Evolutionary conservation across 495 filamentous ascomycete species (phyloP).

Genomic region (Aspergillus carlsbadensis): DNA sequence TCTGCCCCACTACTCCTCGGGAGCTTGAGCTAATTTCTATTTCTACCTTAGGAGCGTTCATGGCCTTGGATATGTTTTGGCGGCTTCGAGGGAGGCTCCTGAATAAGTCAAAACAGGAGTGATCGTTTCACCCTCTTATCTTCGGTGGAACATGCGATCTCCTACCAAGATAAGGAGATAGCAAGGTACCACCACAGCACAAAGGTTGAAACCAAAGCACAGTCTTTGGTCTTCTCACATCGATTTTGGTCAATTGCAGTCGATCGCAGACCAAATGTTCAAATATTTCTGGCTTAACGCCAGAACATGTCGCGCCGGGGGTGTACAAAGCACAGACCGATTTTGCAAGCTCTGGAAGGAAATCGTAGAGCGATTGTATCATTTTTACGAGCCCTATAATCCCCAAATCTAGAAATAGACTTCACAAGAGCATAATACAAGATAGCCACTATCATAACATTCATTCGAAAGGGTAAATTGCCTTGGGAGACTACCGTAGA

Average conservation of each 20-base stretch:
- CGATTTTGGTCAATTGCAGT: no score
- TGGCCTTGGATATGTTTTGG: conserved; percentile 55
- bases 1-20: neutral
- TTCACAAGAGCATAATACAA: neutral
- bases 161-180: neutral
- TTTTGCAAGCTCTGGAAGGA: no score
- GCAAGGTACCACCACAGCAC: neutral
- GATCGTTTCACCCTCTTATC: neutral
- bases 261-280: no score
- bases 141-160: neutral
- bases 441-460: neutral
- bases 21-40: conserved; percentile 4
- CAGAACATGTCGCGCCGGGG: neutral
- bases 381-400: neutral
- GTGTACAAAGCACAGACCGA: neutral
- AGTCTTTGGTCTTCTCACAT: no score
- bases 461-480: neutral
- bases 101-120: conserved; percentile 37
- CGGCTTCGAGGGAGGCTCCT: conserved; percentile 39
- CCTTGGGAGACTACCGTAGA: neutral
- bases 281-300: no score
- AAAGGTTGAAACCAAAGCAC: neutral
- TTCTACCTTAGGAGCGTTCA: conserved; percentile 45
- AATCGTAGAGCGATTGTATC: neutral
- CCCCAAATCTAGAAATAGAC: neutral